Conservation (phyloP, 202 grass and related monocot genomes). For the Panicum virgatum region DNA sequence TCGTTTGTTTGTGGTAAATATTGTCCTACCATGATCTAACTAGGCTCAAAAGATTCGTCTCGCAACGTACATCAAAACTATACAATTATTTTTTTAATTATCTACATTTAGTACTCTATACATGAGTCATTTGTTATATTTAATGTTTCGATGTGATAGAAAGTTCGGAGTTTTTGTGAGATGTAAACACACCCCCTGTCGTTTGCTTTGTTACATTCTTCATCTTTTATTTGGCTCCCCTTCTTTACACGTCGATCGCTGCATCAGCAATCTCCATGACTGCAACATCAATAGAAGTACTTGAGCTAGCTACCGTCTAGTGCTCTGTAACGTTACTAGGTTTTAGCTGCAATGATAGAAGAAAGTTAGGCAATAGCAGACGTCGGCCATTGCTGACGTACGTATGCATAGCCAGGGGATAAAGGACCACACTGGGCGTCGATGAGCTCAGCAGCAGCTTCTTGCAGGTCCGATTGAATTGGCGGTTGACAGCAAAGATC, state of each 20-base stretch:
- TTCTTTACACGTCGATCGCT: conserved; percentile 16
- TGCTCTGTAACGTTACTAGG: not conserved
- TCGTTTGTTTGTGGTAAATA: no score
- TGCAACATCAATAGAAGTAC: not conserved
- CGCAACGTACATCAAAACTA: no score
- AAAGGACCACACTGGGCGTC: not conserved
- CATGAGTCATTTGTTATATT: no score
- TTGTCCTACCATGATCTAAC: no score
- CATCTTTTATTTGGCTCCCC: not conserved
- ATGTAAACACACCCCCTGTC: no score
- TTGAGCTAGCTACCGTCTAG: not conserved
- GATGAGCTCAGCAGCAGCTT: not conserved
- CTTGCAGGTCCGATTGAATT: not conserved
- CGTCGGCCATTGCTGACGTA: not conserved
- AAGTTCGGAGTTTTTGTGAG: no score
- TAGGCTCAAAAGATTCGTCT: no score
- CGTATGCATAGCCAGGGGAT: not conserved
- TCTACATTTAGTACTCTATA: no score
- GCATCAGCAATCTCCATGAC: not conserved
- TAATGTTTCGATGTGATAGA: no score
- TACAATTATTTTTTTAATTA: no score
- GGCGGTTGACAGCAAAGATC: not conserved
- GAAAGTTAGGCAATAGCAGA: not conserved
- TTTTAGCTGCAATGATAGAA: not conserved
- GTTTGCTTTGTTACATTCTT: not conserved